These are phyloP conservation scores for Cryptococcus sp. DNA, from an alignment of 1,284 basidiomycete species.

Conservation along the genomic window DNA sequence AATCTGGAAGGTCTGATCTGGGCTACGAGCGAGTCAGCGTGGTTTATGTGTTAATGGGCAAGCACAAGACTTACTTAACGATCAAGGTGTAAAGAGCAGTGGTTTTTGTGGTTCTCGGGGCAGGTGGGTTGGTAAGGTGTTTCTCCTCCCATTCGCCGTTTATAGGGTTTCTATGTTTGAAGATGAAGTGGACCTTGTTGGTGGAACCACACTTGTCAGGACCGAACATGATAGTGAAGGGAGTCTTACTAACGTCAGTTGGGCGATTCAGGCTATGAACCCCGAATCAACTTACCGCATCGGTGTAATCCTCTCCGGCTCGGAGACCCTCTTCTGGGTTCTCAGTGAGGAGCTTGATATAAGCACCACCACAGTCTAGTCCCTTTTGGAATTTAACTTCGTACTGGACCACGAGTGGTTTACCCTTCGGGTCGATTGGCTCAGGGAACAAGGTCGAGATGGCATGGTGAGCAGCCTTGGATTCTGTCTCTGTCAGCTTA, in stretches of 20 bases:
- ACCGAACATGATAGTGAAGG: constrained; percentile 96
- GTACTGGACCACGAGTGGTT: constrained; percentile 95
- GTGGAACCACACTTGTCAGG: constrained; percentile 56
- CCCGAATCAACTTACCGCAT: constrained; percentile 53
- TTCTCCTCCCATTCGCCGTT: constrained; percentile 95
- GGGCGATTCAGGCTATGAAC: not conserved
- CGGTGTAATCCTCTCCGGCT: constrained; percentile 88
- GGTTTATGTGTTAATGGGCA: not conserved
- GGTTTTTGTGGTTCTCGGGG: constrained; percentile 78
- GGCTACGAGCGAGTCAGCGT: constrained; percentile 52
- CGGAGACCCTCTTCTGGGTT: constrained; percentile 68
- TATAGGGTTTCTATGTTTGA: constrained; percentile 89
- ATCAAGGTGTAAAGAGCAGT: constrained; percentile 91
- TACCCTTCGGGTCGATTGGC: constrained; percentile 69
- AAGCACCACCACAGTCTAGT: constrained; percentile 98
- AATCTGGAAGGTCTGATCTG: constrained; percentile 92
- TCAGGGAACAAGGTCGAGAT: constrained; percentile 86
- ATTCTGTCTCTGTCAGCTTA: constrained; percentile 28
- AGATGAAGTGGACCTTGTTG: constrained; percentile 84
- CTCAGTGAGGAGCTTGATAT: constrained; percentile 83
- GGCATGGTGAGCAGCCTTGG: constrained; percentile 64
- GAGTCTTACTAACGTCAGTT: constrained; percentile 54
- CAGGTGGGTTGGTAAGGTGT: constrained; percentile 78
- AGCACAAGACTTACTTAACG: constrained; percentile 61
- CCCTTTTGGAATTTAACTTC: constrained; percentile 99